These are phyloP conservation scores for Suillus bovinus DNA, from an alignment of 768 basidiomycete genomes.

Conservation along the genomic window DNA sequence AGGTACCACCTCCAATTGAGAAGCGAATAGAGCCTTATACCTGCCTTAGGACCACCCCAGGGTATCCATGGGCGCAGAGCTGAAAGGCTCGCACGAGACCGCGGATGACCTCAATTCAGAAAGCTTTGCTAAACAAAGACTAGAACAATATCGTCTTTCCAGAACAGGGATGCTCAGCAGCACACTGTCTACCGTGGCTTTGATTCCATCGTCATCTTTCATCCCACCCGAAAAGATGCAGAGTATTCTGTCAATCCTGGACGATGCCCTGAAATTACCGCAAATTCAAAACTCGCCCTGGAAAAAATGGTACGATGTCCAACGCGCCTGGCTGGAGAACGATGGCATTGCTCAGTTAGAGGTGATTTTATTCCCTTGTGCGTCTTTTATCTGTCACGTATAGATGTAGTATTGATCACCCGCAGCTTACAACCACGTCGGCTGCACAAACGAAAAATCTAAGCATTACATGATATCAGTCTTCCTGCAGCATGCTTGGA, in stretches of 20 bases:
- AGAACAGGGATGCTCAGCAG: conserved; percentile 16
- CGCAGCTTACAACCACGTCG: conserved; percentile 14
- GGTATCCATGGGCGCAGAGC: conserved; percentile 19
- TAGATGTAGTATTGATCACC: not conserved
- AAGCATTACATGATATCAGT: conserved; percentile 14
- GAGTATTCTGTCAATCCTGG: conserved; percentile 10
- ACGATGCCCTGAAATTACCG: conserved; percentile 12
- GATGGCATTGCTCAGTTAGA: conserved; percentile 18
- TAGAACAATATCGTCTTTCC: conserved; percentile 16
- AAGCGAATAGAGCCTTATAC: not conserved
- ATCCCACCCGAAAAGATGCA: conserved; percentile 15
- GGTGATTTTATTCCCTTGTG: conserved; percentile 21
- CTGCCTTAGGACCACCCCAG: conserved; percentile 15
- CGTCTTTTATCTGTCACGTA: not conserved
- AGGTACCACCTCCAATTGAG: not conserved
- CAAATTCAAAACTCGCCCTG: conserved; percentile 17
- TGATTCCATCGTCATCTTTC: conserved; percentile 16
- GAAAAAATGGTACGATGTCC: conserved; percentile 17
- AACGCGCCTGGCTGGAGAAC: conserved; percentile 19
- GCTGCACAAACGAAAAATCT: conserved; percentile 15
- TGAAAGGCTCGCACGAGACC: conserved; percentile 13
- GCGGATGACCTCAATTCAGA: conserved; percentile 16
- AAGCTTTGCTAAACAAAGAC: conserved; percentile 10
- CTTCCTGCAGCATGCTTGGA: conserved; percentile 19
- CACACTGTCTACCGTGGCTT: conserved; percentile 17